phyloP scores from a whole-genome alignment of 176 grass and related monocot species.

The Poa annua region DNA sequence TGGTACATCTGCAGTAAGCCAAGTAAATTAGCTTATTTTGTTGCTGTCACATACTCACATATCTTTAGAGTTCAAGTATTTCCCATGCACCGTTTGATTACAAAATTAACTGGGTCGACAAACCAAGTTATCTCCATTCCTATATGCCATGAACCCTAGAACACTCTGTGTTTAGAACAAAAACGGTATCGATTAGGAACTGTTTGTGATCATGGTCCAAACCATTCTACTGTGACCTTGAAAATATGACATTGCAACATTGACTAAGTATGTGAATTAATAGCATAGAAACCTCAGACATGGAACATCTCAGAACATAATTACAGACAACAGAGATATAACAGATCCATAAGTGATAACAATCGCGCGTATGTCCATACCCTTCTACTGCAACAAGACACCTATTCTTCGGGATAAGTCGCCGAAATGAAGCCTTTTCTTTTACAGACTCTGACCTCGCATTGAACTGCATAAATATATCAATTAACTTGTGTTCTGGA shows the following conservation, averaged over 20 bases:
- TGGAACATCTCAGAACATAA: not conserved
- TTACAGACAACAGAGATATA: slow-evolving; percentile 23
- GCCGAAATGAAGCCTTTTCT: slow-evolving; percentile 89
- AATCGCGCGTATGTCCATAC: slow-evolving; percentile 49
- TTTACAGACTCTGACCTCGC: slow-evolving; percentile 89
- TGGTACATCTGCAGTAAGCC: not conserved
- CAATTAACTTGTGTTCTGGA: slow-evolving; percentile 32
- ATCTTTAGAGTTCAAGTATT: not conserved
- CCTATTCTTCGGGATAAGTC: slow-evolving; percentile 80
- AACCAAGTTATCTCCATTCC: slow-evolving; percentile 22
- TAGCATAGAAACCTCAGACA: not conserved
- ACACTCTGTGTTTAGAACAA: not conserved
- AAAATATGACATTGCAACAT: not conserved
- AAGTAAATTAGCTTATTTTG: slow-evolving; percentile 1
- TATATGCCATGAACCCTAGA: not conserved
- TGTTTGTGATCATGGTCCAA: not conserved
- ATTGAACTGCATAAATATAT: slow-evolving; percentile 77
- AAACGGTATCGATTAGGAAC: not conserved
- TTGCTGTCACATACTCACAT: not conserved
- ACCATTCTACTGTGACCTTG: slow-evolving; percentile 20
- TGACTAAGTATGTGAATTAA: not conserved
- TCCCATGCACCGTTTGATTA: not conserved
- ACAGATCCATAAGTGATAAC: slow-evolving; percentile 2
- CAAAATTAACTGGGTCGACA: not conserved
- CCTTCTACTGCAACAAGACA: slow-evolving; percentile 91